A percentile compares a stretch with the other conserved stretches of the same genome.
These are phyloP conservation scores for Sugiyamaella castrensis DNA, from an alignment of 1,139 yeast species.

Conservation along the genomic window DNA sequence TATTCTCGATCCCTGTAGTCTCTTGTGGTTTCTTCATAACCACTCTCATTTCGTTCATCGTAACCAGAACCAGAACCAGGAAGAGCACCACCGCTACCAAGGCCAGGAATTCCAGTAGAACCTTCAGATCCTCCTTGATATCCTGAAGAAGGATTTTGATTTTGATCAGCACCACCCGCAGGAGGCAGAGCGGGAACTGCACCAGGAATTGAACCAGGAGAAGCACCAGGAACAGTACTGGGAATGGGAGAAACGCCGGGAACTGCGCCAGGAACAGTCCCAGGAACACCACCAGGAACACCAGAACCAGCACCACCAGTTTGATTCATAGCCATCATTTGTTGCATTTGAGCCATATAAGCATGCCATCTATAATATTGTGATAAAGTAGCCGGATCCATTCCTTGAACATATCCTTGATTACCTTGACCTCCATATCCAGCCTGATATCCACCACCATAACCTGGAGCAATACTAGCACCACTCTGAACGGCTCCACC, in stretches of 20 bases:
- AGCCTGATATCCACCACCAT: neutral
- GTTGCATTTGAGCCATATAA: slow-evolving; percentile 46
- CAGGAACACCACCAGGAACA: slow-evolving; percentile 21
- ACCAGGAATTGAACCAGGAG: no score
- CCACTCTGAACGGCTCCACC: slow-evolving; percentile 6
- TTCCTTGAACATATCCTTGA: slow-evolving; percentile 43
- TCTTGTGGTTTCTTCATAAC: slow-evolving; percentile 17
- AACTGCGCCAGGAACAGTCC: neutral
- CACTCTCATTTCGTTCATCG: slow-evolving; percentile 17
- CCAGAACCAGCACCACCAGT: slow-evolving; percentile 18
- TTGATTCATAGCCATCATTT: slow-evolving; percentile 33
- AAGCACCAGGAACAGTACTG: neutral
- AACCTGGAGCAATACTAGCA: neutral
- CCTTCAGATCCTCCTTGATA: slow-evolving; percentile 16
- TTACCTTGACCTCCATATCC: slow-evolving; percentile 7
- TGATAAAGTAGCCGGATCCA: slow-evolving; percentile 81
- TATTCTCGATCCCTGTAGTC: slow-evolving; percentile 22
- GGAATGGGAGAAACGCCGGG: slow-evolving; percentile 12
- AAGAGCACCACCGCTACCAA: slow-evolving; percentile 11
- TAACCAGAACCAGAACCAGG: slow-evolving; percentile 14
- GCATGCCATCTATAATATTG: slow-evolving; percentile 90
- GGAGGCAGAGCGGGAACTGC: slow-evolving; percentile 14
- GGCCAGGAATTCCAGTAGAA: slow-evolving; percentile 16
- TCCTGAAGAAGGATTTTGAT: slow-evolving; percentile 5
- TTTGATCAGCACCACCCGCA: slow-evolving; percentile 26